Conservation (phyloP, 2,329 filamentous ascomycete species). For the Allantophomopsis cytisporea region DNA sequence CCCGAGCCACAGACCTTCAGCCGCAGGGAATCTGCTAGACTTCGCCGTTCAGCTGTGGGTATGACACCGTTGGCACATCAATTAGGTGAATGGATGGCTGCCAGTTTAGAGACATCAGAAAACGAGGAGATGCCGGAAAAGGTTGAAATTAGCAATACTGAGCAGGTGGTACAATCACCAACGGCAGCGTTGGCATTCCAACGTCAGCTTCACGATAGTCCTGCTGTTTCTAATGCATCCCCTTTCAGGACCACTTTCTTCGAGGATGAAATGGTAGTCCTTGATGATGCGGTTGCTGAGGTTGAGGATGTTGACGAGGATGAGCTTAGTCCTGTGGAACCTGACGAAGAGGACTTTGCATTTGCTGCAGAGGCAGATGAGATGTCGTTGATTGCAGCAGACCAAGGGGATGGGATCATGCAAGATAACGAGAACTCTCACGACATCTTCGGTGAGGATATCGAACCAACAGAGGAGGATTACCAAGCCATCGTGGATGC, state of each 20-base stretch:
- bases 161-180: background rate
- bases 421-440: background rate
- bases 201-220: background rate
- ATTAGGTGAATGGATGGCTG: constrained; percentile 47
- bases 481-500: too few relatives aligned
- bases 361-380: constrained; percentile 44
- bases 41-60: constrained; percentile 24
- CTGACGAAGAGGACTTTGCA: constrained; percentile 41
- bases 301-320: constrained; percentile 16
- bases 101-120: constrained; percentile 35
- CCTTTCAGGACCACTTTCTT: constrained; percentile 37
- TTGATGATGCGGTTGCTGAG: constrained; percentile 21
- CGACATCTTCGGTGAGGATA: background rate
- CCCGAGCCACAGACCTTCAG: too few relatives aligned
- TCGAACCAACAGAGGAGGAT: constrained; percentile 1
- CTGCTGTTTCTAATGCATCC: constrained; percentile 6
- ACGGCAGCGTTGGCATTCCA: background rate
- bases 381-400: constrained; percentile 39
- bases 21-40: too few relatives aligned
- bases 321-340: constrained; percentile 29
- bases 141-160: constrained; percentile 6
- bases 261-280: constrained; percentile 44
- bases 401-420: constrained; percentile 6
- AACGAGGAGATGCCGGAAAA: constrained; percentile 1
- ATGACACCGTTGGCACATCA: constrained; percentile 52